phyloP scores from a whole-genome alignment of 148 eudicot species.

The Rhododendron ferrugineum region DNA sequence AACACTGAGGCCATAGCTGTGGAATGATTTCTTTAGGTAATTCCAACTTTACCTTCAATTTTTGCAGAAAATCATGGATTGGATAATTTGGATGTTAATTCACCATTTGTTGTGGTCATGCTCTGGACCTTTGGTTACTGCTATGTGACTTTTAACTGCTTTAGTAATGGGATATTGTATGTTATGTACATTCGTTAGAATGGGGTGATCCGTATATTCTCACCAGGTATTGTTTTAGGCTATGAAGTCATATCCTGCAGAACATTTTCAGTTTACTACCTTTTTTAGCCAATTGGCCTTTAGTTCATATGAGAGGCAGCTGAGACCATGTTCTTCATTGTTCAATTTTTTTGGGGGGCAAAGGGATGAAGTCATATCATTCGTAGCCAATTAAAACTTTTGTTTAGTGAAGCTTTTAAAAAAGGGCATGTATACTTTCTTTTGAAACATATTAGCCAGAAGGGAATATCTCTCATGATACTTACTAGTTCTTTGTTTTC shows the following conservation, averaged over 20 bases:
- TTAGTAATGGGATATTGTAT: not conserved
- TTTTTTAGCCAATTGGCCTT: not conserved
- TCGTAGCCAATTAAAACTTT: not conserved
- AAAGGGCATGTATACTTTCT: not conserved
- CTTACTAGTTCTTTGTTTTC: slow-evolving; percentile 1
- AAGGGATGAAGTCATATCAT: not conserved
- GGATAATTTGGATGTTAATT: not conserved
- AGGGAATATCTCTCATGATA: not conserved
- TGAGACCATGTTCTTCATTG: not conserved
- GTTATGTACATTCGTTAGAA: not conserved
- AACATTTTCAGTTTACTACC: not conserved
- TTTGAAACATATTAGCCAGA: not conserved
- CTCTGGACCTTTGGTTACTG: not conserved
- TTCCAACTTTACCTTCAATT: not conserved
- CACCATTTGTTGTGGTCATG: not conserved
- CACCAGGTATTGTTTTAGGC: not conserved
- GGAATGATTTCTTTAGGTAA: not conserved
- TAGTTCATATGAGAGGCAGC: not conserved
- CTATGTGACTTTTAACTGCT: not conserved
- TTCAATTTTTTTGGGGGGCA: too few relatives aligned
- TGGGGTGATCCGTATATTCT: not conserved
- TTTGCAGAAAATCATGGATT: not conserved
- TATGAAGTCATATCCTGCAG: not conserved
- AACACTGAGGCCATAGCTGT: not conserved
- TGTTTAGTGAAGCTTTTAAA: not conserved